Evolutionary conservation across 768 basidiomycete genomes (phyloP), one percentile per base, ranked within the genome.

Genomic region (Mycena rosella): DNA sequence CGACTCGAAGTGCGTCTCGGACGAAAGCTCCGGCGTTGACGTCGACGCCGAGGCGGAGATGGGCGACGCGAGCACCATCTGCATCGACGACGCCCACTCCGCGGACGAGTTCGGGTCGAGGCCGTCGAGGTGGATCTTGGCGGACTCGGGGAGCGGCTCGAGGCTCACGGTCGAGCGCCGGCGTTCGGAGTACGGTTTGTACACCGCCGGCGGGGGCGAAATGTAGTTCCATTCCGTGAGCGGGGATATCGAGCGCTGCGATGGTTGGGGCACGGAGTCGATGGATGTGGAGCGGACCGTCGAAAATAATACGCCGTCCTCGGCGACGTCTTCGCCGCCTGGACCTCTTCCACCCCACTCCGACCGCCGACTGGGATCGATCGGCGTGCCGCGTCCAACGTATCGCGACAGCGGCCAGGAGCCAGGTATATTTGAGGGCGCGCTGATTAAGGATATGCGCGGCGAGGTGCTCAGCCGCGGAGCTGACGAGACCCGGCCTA

Each of bases 301-400:
- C 0, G 83, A 79, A 63, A 83, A 83, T 9, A 87, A 75, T 2
- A 84, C 66, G 1, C 86, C 86, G 56, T 87, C 83, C 72, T 87
- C 86, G 6, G 56, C 62, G 52, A 57, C 67, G 18, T 55, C 62
- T 3, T 58, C 66, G 15, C 54, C 66, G 29, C 75, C 79, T 8
- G 82, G 80, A 17, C 77, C 80, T 26, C 76, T 76, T 1, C 79
- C 83, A 29, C 80, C 82, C 86, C 85, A 87, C 72, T 86, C 82
- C 26, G 80, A 76, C 27, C 81, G 74, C 57, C 85, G 76, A 38
- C 73, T 80, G 18, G 75, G 80, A 68, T 86, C 85, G 20, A 86
- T 79, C 1, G 85, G 86, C 1, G 86, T 87, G 1, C 85, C 85
- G 24, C 84, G 78, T 14, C 84, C 85, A 8, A 85, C 80, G 67